Percentiles rank a stretch among this genome's conserved stretches.
phyloP scores from a whole-genome alignment of 108 stramenopile species.

The Cafeteria roenbergensis region DNA sequence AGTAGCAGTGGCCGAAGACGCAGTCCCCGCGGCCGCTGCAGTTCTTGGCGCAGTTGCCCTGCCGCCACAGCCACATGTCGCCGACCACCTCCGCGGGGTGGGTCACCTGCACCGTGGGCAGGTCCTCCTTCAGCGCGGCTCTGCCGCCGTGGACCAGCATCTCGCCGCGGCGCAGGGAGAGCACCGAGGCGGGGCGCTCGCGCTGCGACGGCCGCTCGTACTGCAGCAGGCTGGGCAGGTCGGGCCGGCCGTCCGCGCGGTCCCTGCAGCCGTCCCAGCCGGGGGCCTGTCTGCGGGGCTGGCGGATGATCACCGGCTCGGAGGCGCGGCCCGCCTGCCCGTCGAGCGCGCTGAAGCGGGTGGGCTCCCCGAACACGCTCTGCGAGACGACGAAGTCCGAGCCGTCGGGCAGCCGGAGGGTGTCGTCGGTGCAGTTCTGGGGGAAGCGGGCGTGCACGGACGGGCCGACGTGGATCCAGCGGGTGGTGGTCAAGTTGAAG shows the following conservation, averaged over 20 bases:
- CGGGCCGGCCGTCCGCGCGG: constrained; percentile 27
- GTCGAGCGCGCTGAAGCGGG: constrained; percentile 32
- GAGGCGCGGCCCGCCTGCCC: constrained; percentile 40
- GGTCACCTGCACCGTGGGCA: constrained; percentile 26
- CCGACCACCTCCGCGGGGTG: constrained; percentile 21
- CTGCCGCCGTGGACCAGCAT: constrained; percentile 58
- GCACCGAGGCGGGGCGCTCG: constrained; percentile 39
- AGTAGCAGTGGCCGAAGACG: constrained; percentile 55
- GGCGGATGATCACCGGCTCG: constrained; percentile 42
- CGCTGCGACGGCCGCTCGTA: constrained; percentile 54
- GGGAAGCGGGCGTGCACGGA: constrained; percentile 59
- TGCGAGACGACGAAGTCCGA: not conserved
- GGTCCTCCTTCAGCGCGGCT: constrained; percentile 31
- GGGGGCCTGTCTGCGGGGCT: constrained; percentile 52
- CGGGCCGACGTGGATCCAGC: constrained; percentile 54
- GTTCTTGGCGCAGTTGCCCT: constrained; percentile 52
- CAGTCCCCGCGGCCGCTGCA: constrained; percentile 61
- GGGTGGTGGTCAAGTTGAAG: constrained; percentile 46
- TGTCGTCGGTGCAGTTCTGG: constrained; percentile 53
- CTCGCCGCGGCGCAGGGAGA: constrained; percentile 32
- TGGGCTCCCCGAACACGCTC: constrained; percentile 52
- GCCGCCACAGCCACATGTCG: constrained; percentile 55
- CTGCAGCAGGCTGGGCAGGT: constrained; percentile 22
- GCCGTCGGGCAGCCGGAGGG: constrained; percentile 5
- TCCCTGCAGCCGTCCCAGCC: constrained; percentile 77